Base-by-base conservation (phyloP, 2,329 filamentous ascomycete genomes). In the Neospermospora avenae region DNA sequence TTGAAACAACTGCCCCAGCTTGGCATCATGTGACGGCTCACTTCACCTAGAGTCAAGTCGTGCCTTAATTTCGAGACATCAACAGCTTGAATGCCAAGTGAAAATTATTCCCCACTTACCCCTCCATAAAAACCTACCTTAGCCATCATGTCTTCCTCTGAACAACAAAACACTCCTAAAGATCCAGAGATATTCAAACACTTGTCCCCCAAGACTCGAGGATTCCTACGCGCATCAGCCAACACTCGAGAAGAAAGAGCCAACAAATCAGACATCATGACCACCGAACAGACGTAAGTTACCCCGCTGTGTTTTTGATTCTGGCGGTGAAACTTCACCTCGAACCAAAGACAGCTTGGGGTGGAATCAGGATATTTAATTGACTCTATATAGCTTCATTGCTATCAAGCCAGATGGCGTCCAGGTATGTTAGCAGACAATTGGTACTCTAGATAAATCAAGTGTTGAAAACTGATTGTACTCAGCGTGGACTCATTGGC, bases 391-490 rank as follows among this genome's bases (percentile, higher is more conserved):
- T 74, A 98, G 93, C 84, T 98, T 98, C 90, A 98, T 98, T 86
- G 95, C 95, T 77, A 91, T 99, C 87, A 99, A 99, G 92, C 95
- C 93, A 73, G 95, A 98, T 82, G 95, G 95, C 79, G 95, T 98
- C 82, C 95, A 97, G 88, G 92, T 96, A 88, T 71, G 81, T 2
- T 6, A 63, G 57, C 58, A 46, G 22, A 42, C n/a, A 25, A n/a
- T 10, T 13, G 5, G 24, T 34, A 4, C 55, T 34, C 10, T 42
- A 18, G 58, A 10, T 14, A 11, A 22, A 51, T 20, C 35, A 11
- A 48, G 25, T 11, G 62, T 22, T 22, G 4, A 24, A 42, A 59
- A 63, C 54, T 69, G 24, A 71, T 61, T 59, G 22, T 46, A 25
- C 14, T 63, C 63, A 97, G 93, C 93, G 95, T 82, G 95, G 95